Percentiles rank a stretch among this genome's conserved stretches.
Conservation (phyloP, 805 yeast species). For the Saturnispora diversa region DNA sequence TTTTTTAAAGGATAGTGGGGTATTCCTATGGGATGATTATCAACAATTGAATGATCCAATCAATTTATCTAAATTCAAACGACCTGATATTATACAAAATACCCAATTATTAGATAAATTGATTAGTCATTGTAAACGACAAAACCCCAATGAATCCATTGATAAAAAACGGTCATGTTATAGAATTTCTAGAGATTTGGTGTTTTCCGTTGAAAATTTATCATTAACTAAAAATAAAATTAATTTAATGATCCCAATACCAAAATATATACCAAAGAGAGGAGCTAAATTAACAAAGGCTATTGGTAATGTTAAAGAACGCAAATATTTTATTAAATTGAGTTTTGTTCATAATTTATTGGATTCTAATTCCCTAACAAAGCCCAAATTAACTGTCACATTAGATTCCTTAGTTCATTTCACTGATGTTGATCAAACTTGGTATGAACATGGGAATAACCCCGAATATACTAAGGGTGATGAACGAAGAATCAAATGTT, state of each 20-base stretch:
- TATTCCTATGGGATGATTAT: not conserved
- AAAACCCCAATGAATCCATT: not conserved
- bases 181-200: conserved; percentile 16
- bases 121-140: not conserved
- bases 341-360: conserved; percentile 16
- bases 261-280: conserved; percentile 15
- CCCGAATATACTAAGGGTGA: conserved; percentile 9
- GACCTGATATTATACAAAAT: not conserved
- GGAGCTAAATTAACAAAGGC: conserved; percentile 13
- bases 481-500: conserved; percentile 11
- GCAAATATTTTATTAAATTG: conserved; percentile 15
- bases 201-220: conserved; percentile 20
- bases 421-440: conserved; percentile 11
- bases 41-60: not conserved
- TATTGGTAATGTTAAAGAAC: conserved; percentile 3
- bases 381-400: conserved; percentile 14
- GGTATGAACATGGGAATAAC: conserved; percentile 11
- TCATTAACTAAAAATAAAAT: conserved; percentile 16
- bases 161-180: conserved; percentile 13
- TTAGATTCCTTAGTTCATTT: conserved; percentile 15
- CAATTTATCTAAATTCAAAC: not conserved
- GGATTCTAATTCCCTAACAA: conserved; percentile 12
- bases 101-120: not conserved
- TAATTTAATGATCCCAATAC: conserved; percentile 24
- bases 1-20: not conserved